Base-by-base conservation (phyloP, 1,284 basidiomycete species). In the Trichosporon sp. region DNA sequence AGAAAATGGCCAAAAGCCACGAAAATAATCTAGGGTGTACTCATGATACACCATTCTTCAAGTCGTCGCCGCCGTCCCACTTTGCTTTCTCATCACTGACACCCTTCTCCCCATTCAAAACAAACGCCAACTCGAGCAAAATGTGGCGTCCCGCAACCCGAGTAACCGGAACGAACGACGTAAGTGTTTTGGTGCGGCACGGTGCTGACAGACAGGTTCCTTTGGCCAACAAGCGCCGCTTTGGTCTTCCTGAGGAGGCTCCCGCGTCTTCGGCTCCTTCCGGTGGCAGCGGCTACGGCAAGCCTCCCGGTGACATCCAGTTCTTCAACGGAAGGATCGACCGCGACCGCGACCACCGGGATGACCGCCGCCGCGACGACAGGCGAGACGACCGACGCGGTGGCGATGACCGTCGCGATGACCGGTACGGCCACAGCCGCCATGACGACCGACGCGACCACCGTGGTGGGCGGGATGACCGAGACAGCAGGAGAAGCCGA, bases 101-200 rank as follows among this genome's bases (percentile, higher is more conserved):
- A 27, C 27, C 27, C n/a, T 42, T 32, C 44, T 65, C n/a, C 23
- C 23, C 15, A 7, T 15, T 5, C 23, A 51, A 23, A 62, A 32
- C 60, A 35, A 64, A 56, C 62, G 32, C 34, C 62, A 44, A 66
- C 34, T 38, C 13, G 11, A 66, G 25, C 65, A 80, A 65, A 72
- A 93, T 94, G 92, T 94, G 92, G 92, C 89, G 90, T 85, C 91
- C 91, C 70, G 92, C 92, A 72, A 92, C 77, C 35, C 76, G 76
- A 65, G 74, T 81, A n/a, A 73, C 72, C 2, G 84, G 84, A 18
- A 85, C 84, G 9, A 85, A 85, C 75, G 84, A 85, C 69, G 83
- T 84, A 66, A 80, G 81, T 80, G 3, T 44, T 56, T 31, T 32
- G 9, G 18, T 21, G 7, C 32, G 15, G 9, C 15, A 27, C 15